Conservation (phyloP, 768 basidiomycete species). For the Podaxis sp. region DNA sequence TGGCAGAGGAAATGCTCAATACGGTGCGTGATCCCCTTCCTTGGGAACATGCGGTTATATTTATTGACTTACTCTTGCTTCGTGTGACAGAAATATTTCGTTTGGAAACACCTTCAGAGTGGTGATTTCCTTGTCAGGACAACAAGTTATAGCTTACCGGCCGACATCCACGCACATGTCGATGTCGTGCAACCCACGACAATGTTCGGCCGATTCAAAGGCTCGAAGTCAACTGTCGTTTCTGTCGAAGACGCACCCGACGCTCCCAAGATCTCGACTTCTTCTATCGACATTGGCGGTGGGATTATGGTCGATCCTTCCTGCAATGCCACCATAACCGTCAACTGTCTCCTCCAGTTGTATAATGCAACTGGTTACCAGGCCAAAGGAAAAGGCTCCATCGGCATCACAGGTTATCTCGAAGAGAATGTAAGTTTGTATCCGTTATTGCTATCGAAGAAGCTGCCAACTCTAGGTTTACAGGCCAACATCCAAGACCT, state of each 20-base stretch:
- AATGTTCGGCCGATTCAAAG: constrained; percentile 55
- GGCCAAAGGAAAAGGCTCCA: constrained; percentile 40
- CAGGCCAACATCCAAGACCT: constrained; percentile 49
- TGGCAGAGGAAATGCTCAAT: constrained; percentile 68
- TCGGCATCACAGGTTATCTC: constrained; percentile 55
- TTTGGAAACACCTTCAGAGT: constrained; percentile 48
- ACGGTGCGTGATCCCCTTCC: constrained; percentile 33
- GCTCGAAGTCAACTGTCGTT: constrained; percentile 42
- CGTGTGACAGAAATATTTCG: constrained; percentile 46
- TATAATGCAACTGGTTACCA: constrained; percentile 52
- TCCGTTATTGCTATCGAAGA: neutral
- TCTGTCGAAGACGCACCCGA: constrained; percentile 21
- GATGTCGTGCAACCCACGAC: constrained; percentile 73
- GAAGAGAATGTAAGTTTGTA: constrained; percentile 19
- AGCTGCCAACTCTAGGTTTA: neutral
- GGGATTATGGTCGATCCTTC: constrained; percentile 46
- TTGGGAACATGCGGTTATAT: neutral
- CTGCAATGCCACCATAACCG: constrained; percentile 49
- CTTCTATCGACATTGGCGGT: constrained; percentile 22
- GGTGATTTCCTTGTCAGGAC: constrained; percentile 60
- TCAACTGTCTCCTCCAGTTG: constrained; percentile 51
- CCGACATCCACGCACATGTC: constrained; percentile 54
- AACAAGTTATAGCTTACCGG: constrained; percentile 63
- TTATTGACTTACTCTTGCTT: no score
- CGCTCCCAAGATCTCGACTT: constrained; percentile 24